A percentile compares a stretch with the other conserved stretches of the same genome.
phyloP scores from a whole-genome alignment of 805 yeast species.

The Yarrowia sp. region DNA sequence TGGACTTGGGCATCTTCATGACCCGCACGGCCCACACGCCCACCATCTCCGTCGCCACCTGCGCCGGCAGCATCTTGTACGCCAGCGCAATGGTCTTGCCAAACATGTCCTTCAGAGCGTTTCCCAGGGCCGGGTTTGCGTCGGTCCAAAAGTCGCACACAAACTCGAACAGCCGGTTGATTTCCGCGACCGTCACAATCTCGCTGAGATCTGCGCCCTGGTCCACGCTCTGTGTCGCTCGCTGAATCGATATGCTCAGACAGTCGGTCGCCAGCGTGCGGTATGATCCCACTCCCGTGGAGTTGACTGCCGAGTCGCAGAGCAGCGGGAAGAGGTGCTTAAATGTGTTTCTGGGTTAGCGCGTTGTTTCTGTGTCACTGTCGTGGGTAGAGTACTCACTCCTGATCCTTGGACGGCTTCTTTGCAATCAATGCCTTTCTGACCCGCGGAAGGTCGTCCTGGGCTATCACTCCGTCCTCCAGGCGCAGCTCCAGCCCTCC shows the following conservation, averaged over 20 bases:
- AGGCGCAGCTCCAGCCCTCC: background rate
- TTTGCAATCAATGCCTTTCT: constrained; percentile 7
- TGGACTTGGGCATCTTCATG: constrained; percentile 47
- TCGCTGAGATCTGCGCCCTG: background rate
- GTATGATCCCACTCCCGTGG: constrained; percentile 42
- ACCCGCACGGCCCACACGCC: constrained; percentile 48
- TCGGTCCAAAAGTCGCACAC: constrained; percentile 69
- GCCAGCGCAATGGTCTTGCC: constrained; percentile 50
- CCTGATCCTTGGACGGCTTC: background rate
- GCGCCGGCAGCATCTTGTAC: constrained; percentile 34
- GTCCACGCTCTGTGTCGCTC: constrained; percentile 47
- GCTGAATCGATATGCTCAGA: constrained; percentile 60
- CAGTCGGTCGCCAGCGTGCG: constrained; percentile 56
- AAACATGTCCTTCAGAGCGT: constrained; percentile 63
- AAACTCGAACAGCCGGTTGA: constrained; percentile 41
- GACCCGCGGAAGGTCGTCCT: background rate
- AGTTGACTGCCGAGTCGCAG: constrained; percentile 37
- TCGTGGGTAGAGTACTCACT: constrained; percentile 1
- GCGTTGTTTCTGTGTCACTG: no score
- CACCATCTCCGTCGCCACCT: constrained; percentile 29
- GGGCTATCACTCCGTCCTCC: constrained; percentile 1
- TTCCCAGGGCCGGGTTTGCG: constrained; percentile 66
- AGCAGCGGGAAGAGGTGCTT: constrained; percentile 33
- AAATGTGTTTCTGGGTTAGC: constrained; percentile 15
- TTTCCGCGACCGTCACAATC: constrained; percentile 30